Evolutionary conservation across 1,284 basidiomycete species (phyloP).

Genomic region (Schizophyllum commune): DNA sequence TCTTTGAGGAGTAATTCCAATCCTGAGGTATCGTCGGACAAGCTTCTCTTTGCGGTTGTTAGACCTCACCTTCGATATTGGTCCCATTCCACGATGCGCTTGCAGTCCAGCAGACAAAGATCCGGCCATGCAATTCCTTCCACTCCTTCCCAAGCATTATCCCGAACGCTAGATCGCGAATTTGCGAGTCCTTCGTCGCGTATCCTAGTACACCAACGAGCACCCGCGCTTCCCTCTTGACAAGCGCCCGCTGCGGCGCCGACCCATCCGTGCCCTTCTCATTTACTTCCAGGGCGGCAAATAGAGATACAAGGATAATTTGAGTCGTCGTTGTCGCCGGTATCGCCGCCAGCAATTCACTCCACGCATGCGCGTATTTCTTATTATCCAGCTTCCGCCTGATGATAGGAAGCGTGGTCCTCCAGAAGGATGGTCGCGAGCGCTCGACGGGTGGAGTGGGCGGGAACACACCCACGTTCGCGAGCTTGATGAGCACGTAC

Average conservation of each 20-base stretch:
- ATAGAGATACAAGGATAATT: slow-evolving; percentile 50
- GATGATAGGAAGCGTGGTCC: slow-evolving; percentile 37
- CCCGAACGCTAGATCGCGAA: slow-evolving; percentile 45
- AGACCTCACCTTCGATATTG: slow-evolving; percentile 30
- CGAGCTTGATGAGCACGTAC: slow-evolving; percentile 58
- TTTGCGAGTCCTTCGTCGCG: slow-evolving; percentile 32
- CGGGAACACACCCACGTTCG: slow-evolving; percentile 59
- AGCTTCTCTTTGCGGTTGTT: not conserved
- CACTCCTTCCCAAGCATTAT: slow-evolving; percentile 50
- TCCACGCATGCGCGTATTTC: slow-evolving; percentile 46
- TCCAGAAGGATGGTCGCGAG: slow-evolving; percentile 63
- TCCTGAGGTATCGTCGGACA: slow-evolving; percentile 25
- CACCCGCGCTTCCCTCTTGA: slow-evolving; percentile 46
- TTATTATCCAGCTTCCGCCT: slow-evolving; percentile 21
- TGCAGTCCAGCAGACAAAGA: slow-evolving; percentile 61
- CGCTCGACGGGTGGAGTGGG: slow-evolving; percentile 33
- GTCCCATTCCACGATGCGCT: slow-evolving; percentile 18
- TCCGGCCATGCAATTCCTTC: slow-evolving; percentile 48
- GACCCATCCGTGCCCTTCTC: slow-evolving; percentile 24
- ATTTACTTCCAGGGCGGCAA: slow-evolving; percentile 34
- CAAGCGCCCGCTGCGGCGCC: slow-evolving; percentile 27
- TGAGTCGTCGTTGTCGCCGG: slow-evolving; percentile 48
- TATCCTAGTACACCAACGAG: slow-evolving; percentile 43
- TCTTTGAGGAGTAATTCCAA: slow-evolving; percentile 39
- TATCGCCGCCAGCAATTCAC: slow-evolving; percentile 35